Conservation (phyloP, 2,329 filamentous ascomycete genomes). For the Pseudocercospora cruenta region DNA sequence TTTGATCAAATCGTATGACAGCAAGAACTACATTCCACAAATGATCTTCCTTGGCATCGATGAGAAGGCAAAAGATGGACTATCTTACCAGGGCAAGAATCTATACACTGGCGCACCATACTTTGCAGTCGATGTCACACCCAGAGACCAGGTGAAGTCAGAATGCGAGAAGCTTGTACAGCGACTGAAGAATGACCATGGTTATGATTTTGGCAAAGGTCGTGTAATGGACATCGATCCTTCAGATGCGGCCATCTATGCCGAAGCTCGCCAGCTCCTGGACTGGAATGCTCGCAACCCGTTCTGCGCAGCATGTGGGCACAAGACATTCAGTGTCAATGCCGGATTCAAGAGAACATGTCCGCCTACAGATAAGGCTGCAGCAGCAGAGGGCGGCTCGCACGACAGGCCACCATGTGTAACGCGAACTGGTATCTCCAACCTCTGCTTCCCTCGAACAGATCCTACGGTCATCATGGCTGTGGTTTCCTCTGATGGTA, state of each 20-base stretch:
- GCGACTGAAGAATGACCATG: slow-evolving; percentile 59
- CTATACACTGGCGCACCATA: slow-evolving; percentile 77
- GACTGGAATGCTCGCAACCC: slow-evolving; percentile 95
- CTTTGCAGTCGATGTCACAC: slow-evolving; percentile 89
- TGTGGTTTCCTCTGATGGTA: slow-evolving; percentile 78
- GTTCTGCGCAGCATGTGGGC: slow-evolving; percentile 88
- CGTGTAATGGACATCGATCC: slow-evolving; percentile 63
- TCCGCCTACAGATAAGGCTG: slow-evolving; percentile 67
- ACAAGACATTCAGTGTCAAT: slow-evolving; percentile 76
- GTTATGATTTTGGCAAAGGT: slow-evolving; percentile 68
- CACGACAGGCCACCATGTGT: slow-evolving; percentile 70
- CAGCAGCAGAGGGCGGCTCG: slow-evolving; percentile 41
- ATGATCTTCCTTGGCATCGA: slow-evolving; percentile 86
- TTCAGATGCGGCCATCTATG: slow-evolving; percentile 79
- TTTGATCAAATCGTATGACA: slow-evolving; percentile 73
- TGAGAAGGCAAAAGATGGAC: slow-evolving; percentile 60
- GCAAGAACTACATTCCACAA: slow-evolving; percentile 66
- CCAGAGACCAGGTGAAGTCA: slow-evolving; percentile 62
- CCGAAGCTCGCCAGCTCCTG: slow-evolving; percentile 81
- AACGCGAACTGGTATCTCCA: slow-evolving; percentile 83
- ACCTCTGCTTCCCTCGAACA: slow-evolving; percentile 87
- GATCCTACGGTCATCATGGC: slow-evolving; percentile 96
- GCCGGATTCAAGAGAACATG: slow-evolving; percentile 81
- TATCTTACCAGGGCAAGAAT: slow-evolving; percentile 66
- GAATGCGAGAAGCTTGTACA: slow-evolving; percentile 65